Evolutionary conservation across 164 flowering plant species (phyloP).

Genomic region (Tetrastigma voinierianum): DNA sequence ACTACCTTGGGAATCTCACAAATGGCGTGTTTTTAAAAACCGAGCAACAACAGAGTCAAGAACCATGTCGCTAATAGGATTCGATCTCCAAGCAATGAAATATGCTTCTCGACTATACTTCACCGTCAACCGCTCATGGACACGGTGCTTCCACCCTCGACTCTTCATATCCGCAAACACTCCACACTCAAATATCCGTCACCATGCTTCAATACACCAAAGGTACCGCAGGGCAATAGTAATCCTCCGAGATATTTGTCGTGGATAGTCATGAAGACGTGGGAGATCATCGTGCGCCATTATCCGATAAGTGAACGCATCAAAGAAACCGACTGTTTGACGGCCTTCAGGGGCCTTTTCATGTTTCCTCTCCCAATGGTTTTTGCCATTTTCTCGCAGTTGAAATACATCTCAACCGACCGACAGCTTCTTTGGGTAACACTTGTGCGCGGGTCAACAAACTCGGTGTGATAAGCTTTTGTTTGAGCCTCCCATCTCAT

Average conservation of each 20-base stretch:
- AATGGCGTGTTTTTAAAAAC: slow-evolving; percentile 65
- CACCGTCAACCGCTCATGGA: slow-evolving; percentile 78
- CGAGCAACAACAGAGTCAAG: slow-evolving; percentile 87
- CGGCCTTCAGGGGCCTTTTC: slow-evolving; percentile 82
- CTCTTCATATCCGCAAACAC: slow-evolving; percentile 50
- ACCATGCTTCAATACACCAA: slow-evolving; percentile 77
- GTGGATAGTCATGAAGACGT: slow-evolving; percentile 86
- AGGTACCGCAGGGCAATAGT: slow-evolving; percentile 86
- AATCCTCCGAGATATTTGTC: slow-evolving; percentile 71
- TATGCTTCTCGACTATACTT: slow-evolving; percentile 82
- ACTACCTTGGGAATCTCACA: slow-evolving; percentile 73
- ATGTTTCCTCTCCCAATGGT: slow-evolving; percentile 82
- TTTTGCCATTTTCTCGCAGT: slow-evolving; percentile 93
- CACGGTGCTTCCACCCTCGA: slow-evolving; percentile 57
- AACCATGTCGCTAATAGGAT: slow-evolving; percentile 96
- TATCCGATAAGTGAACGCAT: slow-evolving; percentile 90
- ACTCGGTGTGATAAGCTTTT: slow-evolving; percentile 74
- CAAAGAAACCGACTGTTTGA: slow-evolving; percentile 68
- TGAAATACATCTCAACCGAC: slow-evolving; percentile 92
- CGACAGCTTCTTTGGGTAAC: slow-evolving; percentile 94
- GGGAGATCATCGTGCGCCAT: slow-evolving; percentile 98
- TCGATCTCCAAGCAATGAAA: slow-evolving; percentile 87
- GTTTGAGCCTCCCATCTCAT: slow-evolving; percentile 92
- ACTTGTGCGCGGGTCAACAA: slow-evolving; percentile 71
- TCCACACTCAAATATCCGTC: slow-evolving; percentile 86